phyloP scores from a whole-genome alignment of 441 rosid genomes.

The Adansonia madagascariensis region DNA sequence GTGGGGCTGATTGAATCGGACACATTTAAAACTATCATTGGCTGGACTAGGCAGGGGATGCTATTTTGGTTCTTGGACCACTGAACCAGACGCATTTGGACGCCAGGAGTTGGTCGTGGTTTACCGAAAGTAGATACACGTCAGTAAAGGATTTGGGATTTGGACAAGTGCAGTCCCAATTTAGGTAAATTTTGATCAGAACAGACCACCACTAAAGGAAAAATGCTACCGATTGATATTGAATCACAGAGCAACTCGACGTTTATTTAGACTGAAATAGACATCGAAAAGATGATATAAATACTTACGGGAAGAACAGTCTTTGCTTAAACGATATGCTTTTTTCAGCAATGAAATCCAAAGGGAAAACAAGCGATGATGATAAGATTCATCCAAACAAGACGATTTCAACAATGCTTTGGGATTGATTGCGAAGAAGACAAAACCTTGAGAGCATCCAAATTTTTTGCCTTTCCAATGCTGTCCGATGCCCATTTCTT shows the following conservation, averaged over 20 bases:
- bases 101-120: too few relatives aligned
- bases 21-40: neutral
- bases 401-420: too few relatives aligned
- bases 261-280: neutral
- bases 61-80: neutral
- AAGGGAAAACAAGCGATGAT: neutral
- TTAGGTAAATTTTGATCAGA: too few relatives aligned
- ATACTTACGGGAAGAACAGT: neutral
- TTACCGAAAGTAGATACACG: too few relatives aligned
- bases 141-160: too few relatives aligned
- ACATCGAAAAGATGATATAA: neutral
- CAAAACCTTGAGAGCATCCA: too few relatives aligned
- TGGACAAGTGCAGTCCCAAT: too few relatives aligned
- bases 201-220: too few relatives aligned
- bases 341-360: neutral
- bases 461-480: too few relatives aligned
- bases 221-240: neutral
- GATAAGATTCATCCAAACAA: neutral
- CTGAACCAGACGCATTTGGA: neutral
- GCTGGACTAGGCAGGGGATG: neutral
- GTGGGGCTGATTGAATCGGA: neutral
- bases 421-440: too few relatives aligned
- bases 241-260: neutral
- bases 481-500: too few relatives aligned
- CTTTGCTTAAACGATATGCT: neutral